Percentiles rank a stretch among this genome's conserved stretches.
Evolutionary conservation across 179 eudicot genomes (phyloP).

Genomic region (Drosera spatulata): DNA sequence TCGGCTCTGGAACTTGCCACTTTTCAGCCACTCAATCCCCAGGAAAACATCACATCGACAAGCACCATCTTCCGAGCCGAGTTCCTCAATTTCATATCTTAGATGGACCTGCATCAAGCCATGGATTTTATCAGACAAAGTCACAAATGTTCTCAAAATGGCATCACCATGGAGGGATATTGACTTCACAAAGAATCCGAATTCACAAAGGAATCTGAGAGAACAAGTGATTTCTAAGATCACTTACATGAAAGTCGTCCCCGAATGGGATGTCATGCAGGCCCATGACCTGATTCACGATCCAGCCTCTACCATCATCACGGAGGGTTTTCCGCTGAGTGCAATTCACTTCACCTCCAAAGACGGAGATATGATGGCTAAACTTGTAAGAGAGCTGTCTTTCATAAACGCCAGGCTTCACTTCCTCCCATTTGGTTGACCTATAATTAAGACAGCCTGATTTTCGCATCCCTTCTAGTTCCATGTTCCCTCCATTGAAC

Average conservation of each 20-base stretch:
- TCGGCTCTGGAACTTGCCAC: slow-evolving; percentile 50
- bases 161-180: no score
- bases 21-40: slow-evolving; percentile 65
- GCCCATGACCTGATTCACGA: slow-evolving; percentile 54
- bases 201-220: no score
- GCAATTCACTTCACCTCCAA: slow-evolving; percentile 71
- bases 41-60: slow-evolving; percentile 58
- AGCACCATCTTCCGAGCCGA: slow-evolving; percentile 12
- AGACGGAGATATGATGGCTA: slow-evolving; percentile 51
- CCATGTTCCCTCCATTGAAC: slow-evolving; percentile 69
- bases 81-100: slow-evolving; percentile 42
- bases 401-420: slow-evolving; percentile 42
- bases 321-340: slow-evolving; percentile 52
- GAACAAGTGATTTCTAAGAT: background rate
- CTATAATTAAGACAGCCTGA: slow-evolving; percentile 56
- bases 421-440: slow-evolving; percentile 52
- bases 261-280: slow-evolving; percentile 63
- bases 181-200: no score
- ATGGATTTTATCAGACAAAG: no score
- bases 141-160: no score
- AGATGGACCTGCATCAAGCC: slow-evolving; percentile 38
- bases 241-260: slow-evolving; percentile 59
- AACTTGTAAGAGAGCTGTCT: slow-evolving; percentile 56
- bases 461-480: slow-evolving; percentile 54
- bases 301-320: slow-evolving; percentile 37